phyloP scores from a whole-genome alignment of 1,284 basidiomycete genomes.

The Rhodotorula sp. region DNA sequence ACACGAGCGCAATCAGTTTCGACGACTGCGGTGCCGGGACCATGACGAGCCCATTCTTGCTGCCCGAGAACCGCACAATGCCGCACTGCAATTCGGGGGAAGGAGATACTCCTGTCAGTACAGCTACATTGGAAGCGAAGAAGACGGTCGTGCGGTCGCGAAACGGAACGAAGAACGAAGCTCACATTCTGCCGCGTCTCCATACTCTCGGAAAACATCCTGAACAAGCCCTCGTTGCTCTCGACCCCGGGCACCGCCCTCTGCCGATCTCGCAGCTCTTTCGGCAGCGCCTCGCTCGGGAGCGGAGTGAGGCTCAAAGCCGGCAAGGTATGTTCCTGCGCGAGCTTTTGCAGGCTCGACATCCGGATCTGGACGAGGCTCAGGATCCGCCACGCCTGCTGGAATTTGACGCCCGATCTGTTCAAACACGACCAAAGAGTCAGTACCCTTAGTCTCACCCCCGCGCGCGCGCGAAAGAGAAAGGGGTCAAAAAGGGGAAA shows the following conservation, averaged over 20 bases:
- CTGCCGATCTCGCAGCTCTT: constrained; percentile 28
- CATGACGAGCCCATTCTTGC: constrained; percentile 30
- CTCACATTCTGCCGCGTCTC: constrained; percentile 22
- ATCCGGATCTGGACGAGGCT: constrained; percentile 28
- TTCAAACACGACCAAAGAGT: neutral
- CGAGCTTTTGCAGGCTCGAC: constrained; percentile 28
- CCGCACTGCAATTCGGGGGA: constrained; percentile 36
- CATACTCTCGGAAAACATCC: constrained; percentile 53
- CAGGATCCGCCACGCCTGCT: constrained; percentile 19
- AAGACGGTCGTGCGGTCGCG: neutral
- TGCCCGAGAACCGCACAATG: constrained; percentile 26
- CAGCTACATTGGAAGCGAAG: neutral
- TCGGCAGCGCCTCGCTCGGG: constrained; percentile 21
- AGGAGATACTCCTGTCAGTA: neutral
- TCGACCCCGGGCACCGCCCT: constrained; percentile 9
- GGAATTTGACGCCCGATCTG: constrained; percentile 30
- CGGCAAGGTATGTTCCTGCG: constrained; percentile 26
- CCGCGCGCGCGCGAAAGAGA: too few species aligned
- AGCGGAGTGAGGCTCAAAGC: constrained; percentile 25
- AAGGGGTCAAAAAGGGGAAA: too few species aligned
- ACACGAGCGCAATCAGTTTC: constrained; percentile 34
- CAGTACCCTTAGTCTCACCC: too few species aligned
- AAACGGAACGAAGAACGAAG: too few species aligned
- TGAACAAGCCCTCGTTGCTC: constrained; percentile 78
- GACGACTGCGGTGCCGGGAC: constrained; percentile 26